These are phyloP conservation scores for Pythium scleroteichum DNA, from an alignment of 352 stramenopile species.

Conservation along the genomic window DNA sequence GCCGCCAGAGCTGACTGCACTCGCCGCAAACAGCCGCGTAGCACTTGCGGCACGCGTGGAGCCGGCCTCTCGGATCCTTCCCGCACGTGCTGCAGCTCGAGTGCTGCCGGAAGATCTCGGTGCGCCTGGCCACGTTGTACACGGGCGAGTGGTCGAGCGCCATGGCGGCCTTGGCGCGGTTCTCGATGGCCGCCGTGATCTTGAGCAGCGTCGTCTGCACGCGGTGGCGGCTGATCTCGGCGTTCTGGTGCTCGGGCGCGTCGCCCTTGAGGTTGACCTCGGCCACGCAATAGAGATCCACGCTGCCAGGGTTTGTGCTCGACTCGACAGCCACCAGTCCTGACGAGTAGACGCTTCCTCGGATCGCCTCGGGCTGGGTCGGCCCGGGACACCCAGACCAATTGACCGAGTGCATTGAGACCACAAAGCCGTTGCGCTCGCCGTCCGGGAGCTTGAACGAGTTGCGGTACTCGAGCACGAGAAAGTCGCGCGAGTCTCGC, in stretches of 20 bases:
- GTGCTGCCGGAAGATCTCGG: background rate
- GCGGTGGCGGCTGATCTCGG: background rate
- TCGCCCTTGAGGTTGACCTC: slow-evolving; percentile 14
- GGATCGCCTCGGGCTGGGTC: background rate
- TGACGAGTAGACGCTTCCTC: slow-evolving; percentile 6
- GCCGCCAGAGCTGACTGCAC: background rate
- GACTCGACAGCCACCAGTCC: slow-evolving; percentile 14
- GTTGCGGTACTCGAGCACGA: slow-evolving; percentile 13
- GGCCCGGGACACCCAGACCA: background rate
- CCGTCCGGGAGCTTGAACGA: background rate
- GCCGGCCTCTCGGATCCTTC: background rate
- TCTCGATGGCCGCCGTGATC: background rate
- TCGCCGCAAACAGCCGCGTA: slow-evolving; percentile 6
- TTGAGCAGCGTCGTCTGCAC: background rate
- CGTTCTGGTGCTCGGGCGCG: background rate
- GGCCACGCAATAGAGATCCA: slow-evolving; percentile 8
- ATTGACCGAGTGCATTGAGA: slow-evolving; percentile 3
- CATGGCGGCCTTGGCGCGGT: background rate
- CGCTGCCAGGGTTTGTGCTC: background rate
- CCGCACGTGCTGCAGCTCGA: slow-evolving; percentile 1
- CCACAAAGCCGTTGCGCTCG: slow-evolving; percentile 1
- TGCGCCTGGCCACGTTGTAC: slow-evolving; percentile 1
- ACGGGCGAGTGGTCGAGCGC: background rate
- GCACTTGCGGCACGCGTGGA: slow-evolving; percentile 15
- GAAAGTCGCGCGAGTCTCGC: slow-evolving; percentile 5